Evolutionary conservation across 2,329 filamentous ascomycete species (phyloP).

Genomic region (Cladosporium oxysporum): DNA sequence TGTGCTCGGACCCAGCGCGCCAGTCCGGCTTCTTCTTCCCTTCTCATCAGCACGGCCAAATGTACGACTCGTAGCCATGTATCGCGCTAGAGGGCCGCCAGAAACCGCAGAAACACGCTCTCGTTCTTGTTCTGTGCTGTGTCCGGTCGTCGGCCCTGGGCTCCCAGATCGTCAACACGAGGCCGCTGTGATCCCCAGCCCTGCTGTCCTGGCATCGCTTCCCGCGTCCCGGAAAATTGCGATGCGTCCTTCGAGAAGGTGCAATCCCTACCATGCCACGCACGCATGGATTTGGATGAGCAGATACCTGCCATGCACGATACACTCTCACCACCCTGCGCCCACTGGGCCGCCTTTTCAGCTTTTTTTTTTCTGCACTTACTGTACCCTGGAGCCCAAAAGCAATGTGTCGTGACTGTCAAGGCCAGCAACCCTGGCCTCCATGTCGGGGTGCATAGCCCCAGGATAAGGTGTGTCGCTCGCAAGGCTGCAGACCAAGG

Average conservation of each 20-base stretch:
- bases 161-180: slow-evolving; percentile 20
- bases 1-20: slow-evolving; percentile 5
- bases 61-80: slow-evolving; percentile 9
- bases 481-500: slow-evolving; percentile 19
- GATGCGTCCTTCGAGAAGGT: slow-evolving; percentile 16
- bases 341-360: background rate
- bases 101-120: slow-evolving; percentile 17
- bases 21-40: slow-evolving; percentile 10
- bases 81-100: slow-evolving; percentile 21
- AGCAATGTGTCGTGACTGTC: slow-evolving; percentile 4
- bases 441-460: background rate
- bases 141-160: slow-evolving; percentile 13
- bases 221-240: slow-evolving; percentile 19
- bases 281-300: slow-evolving; percentile 6
- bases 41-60: background rate
- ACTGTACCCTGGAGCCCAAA: background rate
- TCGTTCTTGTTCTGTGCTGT: background rate
- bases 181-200: slow-evolving; percentile 11
- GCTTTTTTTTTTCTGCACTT: slow-evolving; percentile 1
- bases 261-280: slow-evolving; percentile 15
- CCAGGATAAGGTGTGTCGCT: slow-evolving; percentile 3
- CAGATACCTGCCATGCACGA: slow-evolving; percentile 5
- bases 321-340: slow-evolving; percentile 12
- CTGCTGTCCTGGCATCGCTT: slow-evolving; percentile 7
- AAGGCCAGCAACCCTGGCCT: background rate